These are phyloP conservation scores for Paramecium bursaria DNA, from an alignment of 73 alveolate genomes.

Conservation along the genomic window DNA sequence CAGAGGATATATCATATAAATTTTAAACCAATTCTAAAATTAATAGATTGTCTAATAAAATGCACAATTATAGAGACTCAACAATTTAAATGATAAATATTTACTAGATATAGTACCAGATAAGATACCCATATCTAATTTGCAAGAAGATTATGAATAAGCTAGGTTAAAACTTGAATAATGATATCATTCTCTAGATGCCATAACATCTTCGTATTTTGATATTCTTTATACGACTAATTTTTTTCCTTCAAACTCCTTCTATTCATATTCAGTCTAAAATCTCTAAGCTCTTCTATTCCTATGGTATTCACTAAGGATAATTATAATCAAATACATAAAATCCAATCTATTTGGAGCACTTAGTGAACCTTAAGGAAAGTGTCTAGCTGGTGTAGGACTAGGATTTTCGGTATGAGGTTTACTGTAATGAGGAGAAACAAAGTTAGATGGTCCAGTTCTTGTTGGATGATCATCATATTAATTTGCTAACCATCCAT, in stretches of 20 bases:
- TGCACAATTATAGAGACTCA: no score
- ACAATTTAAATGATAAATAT: no score
- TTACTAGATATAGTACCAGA: background rate
- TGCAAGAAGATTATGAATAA: background rate
- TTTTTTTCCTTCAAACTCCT: slow-evolving; percentile 64
- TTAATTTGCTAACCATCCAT: slow-evolving; percentile 70
- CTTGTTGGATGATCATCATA: slow-evolving; percentile 70
- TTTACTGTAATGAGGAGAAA: slow-evolving; percentile 43
- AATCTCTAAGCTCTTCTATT: slow-evolving; percentile 66
- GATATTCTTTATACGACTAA: slow-evolving; percentile 37
- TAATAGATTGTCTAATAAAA: background rate
- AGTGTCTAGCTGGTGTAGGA: slow-evolving; percentile 53
- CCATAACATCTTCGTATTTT: slow-evolving; percentile 63
- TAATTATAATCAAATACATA: slow-evolving; percentile 7
- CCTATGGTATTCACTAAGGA: slow-evolving; percentile 32
- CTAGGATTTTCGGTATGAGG: slow-evolving; percentile 61
- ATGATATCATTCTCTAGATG: slow-evolving; percentile 62
- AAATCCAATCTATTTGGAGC: slow-evolving; percentile 66
- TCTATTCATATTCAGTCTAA: slow-evolving; percentile 35
- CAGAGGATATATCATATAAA: background rate
- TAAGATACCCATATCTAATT: background rate
- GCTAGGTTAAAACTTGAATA: background rate
- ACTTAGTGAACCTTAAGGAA: slow-evolving; percentile 65
- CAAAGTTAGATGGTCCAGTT: slow-evolving; percentile 65
- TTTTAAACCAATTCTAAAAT: no score